Conservation (phyloP, 2,329 filamentous ascomycete species). For the Raffaelea albimanens region DNA sequence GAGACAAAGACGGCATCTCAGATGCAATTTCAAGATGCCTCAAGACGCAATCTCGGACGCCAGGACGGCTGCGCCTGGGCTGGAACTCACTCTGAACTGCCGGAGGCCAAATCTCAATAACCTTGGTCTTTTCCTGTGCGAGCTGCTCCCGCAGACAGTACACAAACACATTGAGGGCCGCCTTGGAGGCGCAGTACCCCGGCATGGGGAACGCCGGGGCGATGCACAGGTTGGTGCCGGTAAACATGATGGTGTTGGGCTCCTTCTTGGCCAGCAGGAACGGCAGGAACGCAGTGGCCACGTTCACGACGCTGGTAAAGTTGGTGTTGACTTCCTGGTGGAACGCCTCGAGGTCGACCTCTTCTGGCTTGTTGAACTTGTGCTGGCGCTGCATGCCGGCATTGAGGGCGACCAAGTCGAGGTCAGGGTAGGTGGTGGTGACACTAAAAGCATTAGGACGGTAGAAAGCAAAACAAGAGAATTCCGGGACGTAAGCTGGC, state of each 20-base stretch:
- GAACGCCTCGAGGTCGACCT: conserved; percentile 24
- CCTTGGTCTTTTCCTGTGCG: conserved; percentile 1
- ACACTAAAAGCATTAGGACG: conserved; percentile 1
- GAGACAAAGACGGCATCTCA: conserved; percentile 14
- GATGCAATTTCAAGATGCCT: no score
- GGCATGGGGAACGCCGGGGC: conserved; percentile 25
- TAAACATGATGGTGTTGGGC: conserved; percentile 16
- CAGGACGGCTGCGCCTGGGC: no score
- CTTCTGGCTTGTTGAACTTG: conserved; percentile 28
- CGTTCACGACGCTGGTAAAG: conserved; percentile 28
- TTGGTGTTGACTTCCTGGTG: conserved; percentile 30
- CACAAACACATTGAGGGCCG: conserved; percentile 25
- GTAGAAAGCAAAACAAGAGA: no score
- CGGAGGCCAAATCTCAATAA: conserved; percentile 29
- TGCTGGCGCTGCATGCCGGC: conserved; percentile 29
- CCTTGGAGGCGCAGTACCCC: conserved; percentile 25
- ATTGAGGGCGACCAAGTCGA: conserved; percentile 39
- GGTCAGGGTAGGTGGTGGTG: conserved; percentile 22
- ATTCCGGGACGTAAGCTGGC: no score
- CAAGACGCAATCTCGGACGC: no score
- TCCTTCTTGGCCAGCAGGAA: conserved; percentile 18
- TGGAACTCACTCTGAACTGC: conserved; percentile 15
- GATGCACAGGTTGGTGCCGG: conserved; percentile 29
- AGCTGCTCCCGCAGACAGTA: conserved; percentile 25
- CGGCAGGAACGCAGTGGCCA: conserved; percentile 31